Conservation (phyloP, 345 rosid species). For the Microthlaspi erraticum region DNA sequence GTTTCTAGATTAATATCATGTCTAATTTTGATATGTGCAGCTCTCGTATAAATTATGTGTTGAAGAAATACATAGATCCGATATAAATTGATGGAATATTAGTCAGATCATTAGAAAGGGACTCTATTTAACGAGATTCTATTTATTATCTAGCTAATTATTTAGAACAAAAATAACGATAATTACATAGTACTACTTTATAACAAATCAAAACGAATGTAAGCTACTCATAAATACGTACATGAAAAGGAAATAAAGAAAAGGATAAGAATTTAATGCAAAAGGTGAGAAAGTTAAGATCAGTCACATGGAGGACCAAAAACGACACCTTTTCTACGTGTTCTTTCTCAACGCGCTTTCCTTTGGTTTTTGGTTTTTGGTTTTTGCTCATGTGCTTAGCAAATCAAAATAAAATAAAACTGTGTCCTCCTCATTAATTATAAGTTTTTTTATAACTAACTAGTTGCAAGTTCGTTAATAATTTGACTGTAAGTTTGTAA, state of each 20-base stretch:
- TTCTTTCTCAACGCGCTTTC: conserved; percentile 40
- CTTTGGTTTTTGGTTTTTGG: not conserved
- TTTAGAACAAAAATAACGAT: not conserved
- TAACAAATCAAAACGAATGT: not conserved
- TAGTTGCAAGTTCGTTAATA: conserved; percentile 12
- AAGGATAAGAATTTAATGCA: conserved; percentile 46
- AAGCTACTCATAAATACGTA: not conserved
- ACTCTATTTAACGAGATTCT: not conserved
- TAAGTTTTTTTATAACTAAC: not conserved
- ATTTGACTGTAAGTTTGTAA: conserved; percentile 15
- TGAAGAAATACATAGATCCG: not conserved
- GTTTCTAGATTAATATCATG: not conserved
- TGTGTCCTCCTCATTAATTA: conserved; percentile 3
- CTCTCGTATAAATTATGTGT: not conserved
- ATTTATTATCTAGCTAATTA: not conserved
- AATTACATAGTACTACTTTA: not conserved
- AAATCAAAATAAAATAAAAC: not conserved
- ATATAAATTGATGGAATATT: not conserved
- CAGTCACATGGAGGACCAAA: conserved; percentile 49
- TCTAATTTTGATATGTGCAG: not conserved
- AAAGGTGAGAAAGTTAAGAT: conserved; percentile 47
- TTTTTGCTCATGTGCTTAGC: conserved; percentile 20
- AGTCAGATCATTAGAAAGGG: not conserved
- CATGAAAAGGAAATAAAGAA: conserved; percentile 27
- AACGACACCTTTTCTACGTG: conserved; percentile 15